Evolutionary conservation across 768 basidiomycete genomes (phyloP), one percentile per base, ranked within the genome.

Genomic region (Psilocybe cyanescens): DNA sequence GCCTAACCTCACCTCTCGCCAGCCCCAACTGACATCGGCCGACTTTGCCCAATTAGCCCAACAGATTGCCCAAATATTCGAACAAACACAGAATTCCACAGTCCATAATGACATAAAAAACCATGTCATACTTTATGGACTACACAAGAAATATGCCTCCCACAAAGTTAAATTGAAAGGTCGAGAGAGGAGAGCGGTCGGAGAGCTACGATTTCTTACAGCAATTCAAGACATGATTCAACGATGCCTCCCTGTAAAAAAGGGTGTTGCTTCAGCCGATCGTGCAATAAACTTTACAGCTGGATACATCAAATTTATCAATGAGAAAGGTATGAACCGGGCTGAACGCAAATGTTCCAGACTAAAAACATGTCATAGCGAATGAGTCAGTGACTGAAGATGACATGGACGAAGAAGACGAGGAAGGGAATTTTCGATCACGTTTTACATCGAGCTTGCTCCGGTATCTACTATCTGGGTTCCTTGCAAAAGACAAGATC

Each of bases 101-200:
- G 74, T 81, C 12, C 87, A 91, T 8, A 95, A 93, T 72, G 95
- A 98, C 74, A 87, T 89, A 63, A 97, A 97, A 81, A 97, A 97
- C 75, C 79, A 89, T 54, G 88, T 94, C 45, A 86, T 87, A 0
- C 83, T 97, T 3, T 81, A 92, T 79, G 94, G 94, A 72, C 74
- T 96, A 45, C 94, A 96, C 59, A 58, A 75, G 3, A 81, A 90
- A 56, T 89, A 88, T 8, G 86, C 88, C 1, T 67, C 76, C 12
- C 76, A 80, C 65, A 84, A 78, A 2, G 80, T 88, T 62, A 58
- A 77, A 2, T 70, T 83, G n/a, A 76, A 79, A 35, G 79, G 82
- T 54, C 85, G 85, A 48, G 11, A 64, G 46, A 3, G 72, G 55
- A 89, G 85, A 67, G 80, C 91, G 16, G 79, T 81, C 2, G 97